A percentile compares a stretch with the other conserved stretches of the same genome.
phyloP scores from a whole-genome alignment of 495 filamentous ascomycete species.

The Copromyces sp. region DNA sequence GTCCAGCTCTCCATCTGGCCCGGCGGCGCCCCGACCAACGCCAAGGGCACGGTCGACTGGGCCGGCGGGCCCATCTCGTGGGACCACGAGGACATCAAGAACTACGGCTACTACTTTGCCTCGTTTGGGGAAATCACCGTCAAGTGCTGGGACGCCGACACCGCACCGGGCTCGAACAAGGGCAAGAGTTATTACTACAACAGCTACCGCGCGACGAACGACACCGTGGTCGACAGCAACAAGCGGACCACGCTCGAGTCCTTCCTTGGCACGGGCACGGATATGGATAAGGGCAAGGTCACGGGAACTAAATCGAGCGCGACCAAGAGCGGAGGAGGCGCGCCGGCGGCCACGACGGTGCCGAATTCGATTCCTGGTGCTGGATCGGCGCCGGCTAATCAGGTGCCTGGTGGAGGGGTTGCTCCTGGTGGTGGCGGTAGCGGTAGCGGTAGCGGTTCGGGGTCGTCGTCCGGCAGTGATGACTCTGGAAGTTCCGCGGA shows the following conservation, averaged over 20 bases:
- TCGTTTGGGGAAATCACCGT: conserved; percentile 67
- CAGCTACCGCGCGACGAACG: conserved; percentile 52
- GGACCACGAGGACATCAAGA: conserved; percentile 70
- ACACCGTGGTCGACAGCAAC: conserved; percentile 64
- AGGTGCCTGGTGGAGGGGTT: conserved; percentile 16
- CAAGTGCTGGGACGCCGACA: conserved; percentile 70
- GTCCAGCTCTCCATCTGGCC: conserved; percentile 96
- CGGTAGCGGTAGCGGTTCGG: too few species aligned
- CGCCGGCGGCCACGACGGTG: conserved; percentile 12
- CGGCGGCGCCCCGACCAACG: conserved; percentile 70
- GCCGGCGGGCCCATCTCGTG: conserved; percentile 85
- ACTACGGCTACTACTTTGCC: conserved; percentile 82
- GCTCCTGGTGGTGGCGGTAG: too few species aligned
- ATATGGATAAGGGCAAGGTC: conserved; percentile 49
- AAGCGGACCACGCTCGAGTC: conserved; percentile 70
- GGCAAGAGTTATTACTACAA: conserved; percentile 69
- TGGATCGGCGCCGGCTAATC: conserved; percentile 18
- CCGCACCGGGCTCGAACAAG: conserved; percentile 45
- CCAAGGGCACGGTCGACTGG: conserved; percentile 79
- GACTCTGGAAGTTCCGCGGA: not conserved
- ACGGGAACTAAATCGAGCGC: conserved; percentile 12
- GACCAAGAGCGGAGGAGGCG: not conserved
- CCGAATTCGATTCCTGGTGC: conserved; percentile 28
- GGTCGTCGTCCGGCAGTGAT: conserved; percentile 1
- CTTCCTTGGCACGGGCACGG: conserved; percentile 62